Percentiles rank a stretch among this genome's conserved stretches.
phyloP scores from a whole-genome alignment of 495 filamentous ascomycete genomes.

The Neohortaea acidophila region DNA sequence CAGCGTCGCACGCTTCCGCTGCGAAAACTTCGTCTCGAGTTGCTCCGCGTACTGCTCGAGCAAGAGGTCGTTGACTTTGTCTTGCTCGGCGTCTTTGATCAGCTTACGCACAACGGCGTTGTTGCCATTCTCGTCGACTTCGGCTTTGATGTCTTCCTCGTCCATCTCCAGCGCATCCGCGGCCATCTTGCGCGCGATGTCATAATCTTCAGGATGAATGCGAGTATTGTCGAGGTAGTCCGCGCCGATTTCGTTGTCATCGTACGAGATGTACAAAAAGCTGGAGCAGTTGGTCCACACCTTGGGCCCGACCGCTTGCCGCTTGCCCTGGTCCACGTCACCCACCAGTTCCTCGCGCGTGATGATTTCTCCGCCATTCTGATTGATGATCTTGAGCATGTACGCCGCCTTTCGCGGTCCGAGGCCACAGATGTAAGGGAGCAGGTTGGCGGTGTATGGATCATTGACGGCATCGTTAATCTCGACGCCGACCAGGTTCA shows the following conservation, averaged over 20 bases:
- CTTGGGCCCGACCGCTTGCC: constrained; percentile 68
- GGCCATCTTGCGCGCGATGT: constrained; percentile 92
- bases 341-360: constrained; percentile 76
- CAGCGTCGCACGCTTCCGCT: constrained; percentile 87
- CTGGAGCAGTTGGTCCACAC: constrained; percentile 95
- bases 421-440: constrained; percentile 83
- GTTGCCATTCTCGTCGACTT: constrained; percentile 71
- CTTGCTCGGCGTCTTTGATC: constrained; percentile 76
- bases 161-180: constrained; percentile 92
- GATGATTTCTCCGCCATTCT: constrained; percentile 68
- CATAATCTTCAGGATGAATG: constrained; percentile 96
- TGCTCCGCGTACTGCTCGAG: constrained; percentile 95
- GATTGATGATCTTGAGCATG: constrained; percentile 76
- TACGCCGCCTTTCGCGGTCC: constrained; percentile 83
- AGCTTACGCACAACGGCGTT: constrained; percentile 85
- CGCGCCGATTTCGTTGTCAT: constrained; percentile 54
- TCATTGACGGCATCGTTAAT: constrained; percentile 80
- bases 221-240: constrained; percentile 93
- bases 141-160: constrained; percentile 92
- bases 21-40: constrained; percentile 78
- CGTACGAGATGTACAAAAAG: constrained; percentile 80
- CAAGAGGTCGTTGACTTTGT: constrained; percentile 90
- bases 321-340: constrained; percentile 56
- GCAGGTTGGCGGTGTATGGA: constrained; percentile 61
- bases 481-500: constrained; percentile 88